Conservation (phyloP, 176 grass and related monocot genomes). For the Chrysopogon serrulatus region DNA sequence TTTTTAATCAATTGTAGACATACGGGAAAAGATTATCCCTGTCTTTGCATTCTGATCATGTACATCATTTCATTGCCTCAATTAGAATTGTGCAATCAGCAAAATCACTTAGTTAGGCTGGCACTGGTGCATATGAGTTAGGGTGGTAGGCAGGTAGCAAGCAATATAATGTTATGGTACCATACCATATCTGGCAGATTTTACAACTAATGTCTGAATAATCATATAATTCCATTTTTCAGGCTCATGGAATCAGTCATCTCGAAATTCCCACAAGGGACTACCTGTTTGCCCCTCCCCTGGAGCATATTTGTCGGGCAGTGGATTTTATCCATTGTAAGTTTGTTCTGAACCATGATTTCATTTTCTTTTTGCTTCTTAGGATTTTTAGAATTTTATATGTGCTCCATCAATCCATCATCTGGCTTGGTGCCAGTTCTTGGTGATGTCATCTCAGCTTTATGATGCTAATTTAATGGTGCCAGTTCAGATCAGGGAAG, state of each 20-base stretch:
- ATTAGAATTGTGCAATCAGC: not conserved
- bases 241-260: constrained; percentile 74
- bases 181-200: not conserved
- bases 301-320: constrained; percentile 62
- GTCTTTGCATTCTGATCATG: not conserved
- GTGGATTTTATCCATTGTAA: constrained; percentile 91
- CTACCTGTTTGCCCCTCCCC: constrained; percentile 80
- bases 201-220: not conserved
- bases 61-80: not conserved
- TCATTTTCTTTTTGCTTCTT: not conserved
- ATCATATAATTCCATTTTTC: constrained; percentile 9
- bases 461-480: not conserved
- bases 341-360: constrained; percentile 7
- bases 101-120: not conserved
- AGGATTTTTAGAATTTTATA: not conserved
- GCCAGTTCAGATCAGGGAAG: not conserved
- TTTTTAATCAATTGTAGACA: not conserved
- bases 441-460: not conserved
- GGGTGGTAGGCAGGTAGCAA: not conserved
- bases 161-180: not conserved
- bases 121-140: not conserved
- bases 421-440: not conserved
- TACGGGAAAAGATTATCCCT: too few species aligned
- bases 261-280: constrained; percentile 86
- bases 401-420: not conserved